Evolutionary conservation across 2,329 filamentous ascomycete genomes (phyloP).

Genomic region (Dactylellina parvicollis): DNA sequence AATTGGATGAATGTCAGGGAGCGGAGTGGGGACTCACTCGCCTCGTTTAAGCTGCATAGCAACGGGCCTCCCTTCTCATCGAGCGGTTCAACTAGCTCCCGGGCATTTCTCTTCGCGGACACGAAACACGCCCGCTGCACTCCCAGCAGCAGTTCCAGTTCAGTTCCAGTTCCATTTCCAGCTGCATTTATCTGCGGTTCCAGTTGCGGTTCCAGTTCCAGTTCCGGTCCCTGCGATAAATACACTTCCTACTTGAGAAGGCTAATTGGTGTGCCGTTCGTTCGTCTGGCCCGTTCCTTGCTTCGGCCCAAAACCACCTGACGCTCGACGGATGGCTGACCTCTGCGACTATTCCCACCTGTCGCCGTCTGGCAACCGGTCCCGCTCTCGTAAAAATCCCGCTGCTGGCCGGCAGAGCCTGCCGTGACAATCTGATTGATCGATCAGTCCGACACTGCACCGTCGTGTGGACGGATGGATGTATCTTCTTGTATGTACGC

Average conservation of each 20-base stretch:
- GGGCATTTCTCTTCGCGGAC: neutral
- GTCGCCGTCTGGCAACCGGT: slow-evolving; percentile 2
- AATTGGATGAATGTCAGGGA: neutral
- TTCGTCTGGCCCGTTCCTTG: neutral
- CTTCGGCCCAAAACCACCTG: neutral
- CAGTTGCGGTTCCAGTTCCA: too few relatives aligned
- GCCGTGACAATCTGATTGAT: neutral
- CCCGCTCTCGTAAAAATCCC: slow-evolving; percentile 3
- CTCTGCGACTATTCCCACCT: neutral
- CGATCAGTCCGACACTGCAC: neutral
- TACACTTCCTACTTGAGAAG: slow-evolving; percentile 21
- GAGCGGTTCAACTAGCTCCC: too few relatives aligned
- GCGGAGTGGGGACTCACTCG: slow-evolving; percentile 8
- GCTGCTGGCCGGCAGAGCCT: slow-evolving; percentile 13
- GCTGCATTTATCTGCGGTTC: too few relatives aligned
- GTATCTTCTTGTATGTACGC: too few relatives aligned
- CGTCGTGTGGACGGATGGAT: neutral
- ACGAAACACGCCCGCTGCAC: neutral
- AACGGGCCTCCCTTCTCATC: slow-evolving; percentile 15
- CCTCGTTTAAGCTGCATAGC: slow-evolving; percentile 39
- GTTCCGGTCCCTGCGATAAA: too few relatives aligned
- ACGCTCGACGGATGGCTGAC: neutral
- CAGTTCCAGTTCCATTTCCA: too few relatives aligned
- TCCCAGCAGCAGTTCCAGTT: neutral
- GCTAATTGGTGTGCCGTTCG: slow-evolving; percentile 7